phyloP scores from a whole-genome alignment of 192 early-diverging fungal species.

The Funneliformis mosseae region DNA sequence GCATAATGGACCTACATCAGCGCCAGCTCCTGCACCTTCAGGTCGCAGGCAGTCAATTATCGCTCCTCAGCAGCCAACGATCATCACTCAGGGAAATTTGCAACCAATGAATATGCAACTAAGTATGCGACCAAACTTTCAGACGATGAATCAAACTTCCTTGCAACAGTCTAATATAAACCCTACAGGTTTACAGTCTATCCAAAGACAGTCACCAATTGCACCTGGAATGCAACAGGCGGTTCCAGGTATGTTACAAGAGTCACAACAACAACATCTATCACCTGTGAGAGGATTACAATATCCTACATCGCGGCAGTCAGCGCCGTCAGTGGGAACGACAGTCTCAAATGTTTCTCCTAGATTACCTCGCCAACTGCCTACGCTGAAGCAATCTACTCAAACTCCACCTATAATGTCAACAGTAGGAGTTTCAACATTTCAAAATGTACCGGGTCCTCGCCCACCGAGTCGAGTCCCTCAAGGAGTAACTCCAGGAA shows the following conservation, averaged over 20 bases:
- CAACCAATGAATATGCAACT: too few species aligned
- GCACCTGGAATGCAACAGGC: background rate
- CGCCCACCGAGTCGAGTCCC: background rate
- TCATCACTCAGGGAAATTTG: background rate
- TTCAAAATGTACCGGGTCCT: slow-evolving; percentile 6
- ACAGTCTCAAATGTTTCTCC: background rate
- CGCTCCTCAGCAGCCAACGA: background rate
- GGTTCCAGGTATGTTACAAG: background rate
- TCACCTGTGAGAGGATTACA: background rate
- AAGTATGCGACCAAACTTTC: background rate
- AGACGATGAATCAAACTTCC: background rate
- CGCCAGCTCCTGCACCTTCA: background rate
- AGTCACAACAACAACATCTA: background rate
- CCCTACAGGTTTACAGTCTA: background rate
- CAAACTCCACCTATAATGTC: slow-evolving; percentile 1
- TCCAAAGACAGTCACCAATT: background rate
- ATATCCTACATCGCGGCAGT: background rate
- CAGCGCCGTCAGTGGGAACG: background rate
- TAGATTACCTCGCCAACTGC: background rate
- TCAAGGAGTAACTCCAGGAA: background rate
- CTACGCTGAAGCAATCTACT: background rate
- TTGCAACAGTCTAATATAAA: background rate
- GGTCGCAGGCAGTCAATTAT: background rate
- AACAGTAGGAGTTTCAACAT: background rate
- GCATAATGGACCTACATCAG: background rate